Percentiles rank a stretch among this genome's conserved stretches.
Conservation (phyloP, 306 rosid genomes). For the Cotoneaster glaucophyllus region DNA sequence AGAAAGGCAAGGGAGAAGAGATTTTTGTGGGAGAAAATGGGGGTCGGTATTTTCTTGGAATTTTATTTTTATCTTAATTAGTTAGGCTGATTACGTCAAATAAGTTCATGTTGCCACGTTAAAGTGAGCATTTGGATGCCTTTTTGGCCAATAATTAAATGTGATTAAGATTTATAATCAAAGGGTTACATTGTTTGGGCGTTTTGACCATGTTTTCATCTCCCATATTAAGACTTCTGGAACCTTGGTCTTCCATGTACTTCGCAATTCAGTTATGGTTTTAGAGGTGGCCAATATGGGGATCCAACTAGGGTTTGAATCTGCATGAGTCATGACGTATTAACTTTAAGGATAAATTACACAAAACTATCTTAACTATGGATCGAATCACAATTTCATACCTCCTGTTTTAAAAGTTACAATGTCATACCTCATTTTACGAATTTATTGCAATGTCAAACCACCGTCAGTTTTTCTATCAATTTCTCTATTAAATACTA, state of each 20-base stretch:
- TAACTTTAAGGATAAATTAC: neutral
- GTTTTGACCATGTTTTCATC: neutral
- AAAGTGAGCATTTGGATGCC: neutral
- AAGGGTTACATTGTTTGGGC: neutral
- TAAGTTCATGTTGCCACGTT: slow-evolving; percentile 13
- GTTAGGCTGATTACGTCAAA: slow-evolving; percentile 8
- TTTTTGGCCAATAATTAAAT: neutral
- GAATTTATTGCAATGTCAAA: too few species aligned
- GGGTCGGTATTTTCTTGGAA: neutral
- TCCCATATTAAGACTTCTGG: neutral
- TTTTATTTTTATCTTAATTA: neutral
- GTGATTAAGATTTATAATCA: neutral
- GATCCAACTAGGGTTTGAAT: neutral
- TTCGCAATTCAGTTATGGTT: slow-evolving; percentile 4
- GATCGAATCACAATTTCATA: too few species aligned
- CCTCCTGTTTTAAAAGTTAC: too few species aligned
- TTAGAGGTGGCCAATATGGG: neutral
- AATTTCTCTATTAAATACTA: too few species aligned
- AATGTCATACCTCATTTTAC: too few species aligned
- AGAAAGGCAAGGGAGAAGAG: slow-evolving; percentile 11
- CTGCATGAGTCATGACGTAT: neutral
- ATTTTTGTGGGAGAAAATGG: slow-evolving; percentile 19
- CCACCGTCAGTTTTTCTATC: too few species aligned
- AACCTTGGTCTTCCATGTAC: slow-evolving; percentile 7
- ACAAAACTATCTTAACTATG: too few species aligned